Percentiles rank a stretch among this genome's conserved stretches.
phyloP scores from a whole-genome alignment of 2,329 filamentous ascomycete genomes.

The Elsinoe necatrix region DNA sequence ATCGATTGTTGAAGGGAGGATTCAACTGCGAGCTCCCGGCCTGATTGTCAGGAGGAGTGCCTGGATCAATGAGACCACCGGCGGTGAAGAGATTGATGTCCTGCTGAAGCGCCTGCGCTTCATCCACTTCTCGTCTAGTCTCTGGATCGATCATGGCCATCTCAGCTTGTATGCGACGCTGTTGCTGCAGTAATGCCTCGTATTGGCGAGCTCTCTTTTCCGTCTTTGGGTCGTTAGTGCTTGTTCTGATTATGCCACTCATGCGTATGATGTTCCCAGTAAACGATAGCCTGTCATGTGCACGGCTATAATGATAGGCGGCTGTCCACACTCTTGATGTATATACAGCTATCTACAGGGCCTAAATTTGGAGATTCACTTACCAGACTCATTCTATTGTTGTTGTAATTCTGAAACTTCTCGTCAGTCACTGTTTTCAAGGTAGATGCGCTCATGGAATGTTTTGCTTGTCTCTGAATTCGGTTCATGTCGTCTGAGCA shows the following conservation, averaged over 20 bases:
- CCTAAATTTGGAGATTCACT: not conserved
- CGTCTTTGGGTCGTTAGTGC: conserved; percentile 49
- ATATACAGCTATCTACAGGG: not conserved
- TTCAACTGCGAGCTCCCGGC: conserved; percentile 44
- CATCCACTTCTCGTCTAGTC: conserved; percentile 71
- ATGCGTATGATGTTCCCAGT: not conserved
- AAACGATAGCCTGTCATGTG: too few species aligned
- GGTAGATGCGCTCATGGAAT: not conserved
- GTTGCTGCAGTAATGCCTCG: conserved; percentile 82
- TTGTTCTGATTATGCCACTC: not conserved
- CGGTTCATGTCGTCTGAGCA: not conserved
- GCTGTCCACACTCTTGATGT: not conserved
- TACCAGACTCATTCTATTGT: conserved; percentile 10
- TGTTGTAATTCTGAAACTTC: not conserved
- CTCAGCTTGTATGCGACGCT: conserved; percentile 80
- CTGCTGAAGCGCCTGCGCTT: conserved; percentile 76
- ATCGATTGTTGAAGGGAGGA: conserved; percentile 76
- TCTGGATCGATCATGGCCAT: conserved; percentile 84
- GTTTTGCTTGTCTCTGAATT: not conserved
- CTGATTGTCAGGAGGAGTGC: conserved; percentile 73
- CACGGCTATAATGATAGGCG: too few species aligned
- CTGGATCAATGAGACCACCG: conserved; percentile 85
- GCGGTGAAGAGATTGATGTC: conserved; percentile 56
- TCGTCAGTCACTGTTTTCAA: not conserved
- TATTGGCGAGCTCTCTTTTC: conserved; percentile 92